Base-by-base conservation (phyloP, 352 stramenopile genomes). In the Phytophthora ohioensis region DNA sequence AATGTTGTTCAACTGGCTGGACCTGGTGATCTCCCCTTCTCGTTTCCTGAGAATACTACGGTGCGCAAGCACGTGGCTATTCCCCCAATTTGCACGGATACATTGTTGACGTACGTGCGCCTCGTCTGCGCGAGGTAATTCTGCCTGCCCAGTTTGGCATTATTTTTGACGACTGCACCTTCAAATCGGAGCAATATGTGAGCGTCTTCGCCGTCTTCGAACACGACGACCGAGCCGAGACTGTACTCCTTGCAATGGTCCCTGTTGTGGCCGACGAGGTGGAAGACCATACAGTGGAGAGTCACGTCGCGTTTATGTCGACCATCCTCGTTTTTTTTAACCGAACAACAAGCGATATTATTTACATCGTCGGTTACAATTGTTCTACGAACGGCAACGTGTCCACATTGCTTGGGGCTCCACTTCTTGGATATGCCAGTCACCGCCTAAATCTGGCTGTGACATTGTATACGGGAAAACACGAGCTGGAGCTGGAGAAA, bases 101-200 rank as follows among this genome's bases (percentile, higher is more conserved):
- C 55, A 17, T 30, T 53, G 11, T 21, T 53, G 4, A 62, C 52
- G 41, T 62, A 62, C 55, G n/a, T 53, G 13, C 21, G 42, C 5
- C n/a, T 42, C n/a, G 27, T 62, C 30, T 34, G 13, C 15, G 30
- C 8, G 30, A 51, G 39, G 55, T 52, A 32, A 30, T 15, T 5
- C 42, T 46, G 8, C 42, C 55, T 43, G 39, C 11, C 13, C 52
- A 21, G 15, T 62, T 62, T 53, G 41, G 12, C 5, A n/a, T 52
- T 4, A 15, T 54, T n/a, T 54, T 47, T 45, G 56, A 63, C 31
- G 56, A 34, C 21, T 63, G 56, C 5, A 63, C 9, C 42, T 63
- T 63, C 31, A 30, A 53, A 9, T 63, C 56, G 5, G 56, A 63
- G 17, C 56, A 63, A 5, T 54, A 32, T n/a, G 13, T 63, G 4